Evolutionary conservation across 805 yeast genomes (phyloP).

Genomic region (Spathaspora sp.): DNA sequence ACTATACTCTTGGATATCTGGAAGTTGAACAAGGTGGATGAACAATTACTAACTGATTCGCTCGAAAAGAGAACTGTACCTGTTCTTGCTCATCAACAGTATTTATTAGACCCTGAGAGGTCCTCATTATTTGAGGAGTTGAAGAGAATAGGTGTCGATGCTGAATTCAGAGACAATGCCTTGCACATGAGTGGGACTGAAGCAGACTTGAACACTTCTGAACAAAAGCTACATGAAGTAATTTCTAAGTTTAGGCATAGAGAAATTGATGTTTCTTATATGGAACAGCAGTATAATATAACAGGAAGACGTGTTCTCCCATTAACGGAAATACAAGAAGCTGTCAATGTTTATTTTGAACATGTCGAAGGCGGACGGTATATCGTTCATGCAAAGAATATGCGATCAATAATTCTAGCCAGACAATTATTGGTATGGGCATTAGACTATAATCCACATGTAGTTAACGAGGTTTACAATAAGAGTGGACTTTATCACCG

Average conservation of each 20-base stretch:
- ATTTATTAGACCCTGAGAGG: neutral
- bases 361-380: neutral
- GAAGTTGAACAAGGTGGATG: slow-evolving; percentile 14
- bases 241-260: slow-evolving; percentile 11
- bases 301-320: neutral
- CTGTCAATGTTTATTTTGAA: slow-evolving; percentile 14
- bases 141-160: neutral
- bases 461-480: slow-evolving; percentile 15
- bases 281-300: neutral
- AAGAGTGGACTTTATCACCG: slow-evolving; percentile 27
- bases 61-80: neutral
- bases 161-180: neutral
- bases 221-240: slow-evolving; percentile 10
- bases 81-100: neutral
- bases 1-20: slow-evolving; percentile 32
- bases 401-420: slow-evolving; percentile 34
- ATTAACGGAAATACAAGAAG: slow-evolving; percentile 11
- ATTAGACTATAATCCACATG: slow-evolving; percentile 29
- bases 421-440: slow-evolving; percentile 38
- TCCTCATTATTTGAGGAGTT: neutral
- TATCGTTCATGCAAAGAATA: slow-evolving; percentile 9
- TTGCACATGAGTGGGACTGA: neutral
- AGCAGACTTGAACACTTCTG: neutral
- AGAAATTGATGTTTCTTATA: slow-evolving; percentile 26
- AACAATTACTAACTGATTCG: neutral